These are phyloP conservation scores for Wallacemonas rigidus DNA, from an alignment of 208 protist species.

Conservation along the genomic window DNA sequence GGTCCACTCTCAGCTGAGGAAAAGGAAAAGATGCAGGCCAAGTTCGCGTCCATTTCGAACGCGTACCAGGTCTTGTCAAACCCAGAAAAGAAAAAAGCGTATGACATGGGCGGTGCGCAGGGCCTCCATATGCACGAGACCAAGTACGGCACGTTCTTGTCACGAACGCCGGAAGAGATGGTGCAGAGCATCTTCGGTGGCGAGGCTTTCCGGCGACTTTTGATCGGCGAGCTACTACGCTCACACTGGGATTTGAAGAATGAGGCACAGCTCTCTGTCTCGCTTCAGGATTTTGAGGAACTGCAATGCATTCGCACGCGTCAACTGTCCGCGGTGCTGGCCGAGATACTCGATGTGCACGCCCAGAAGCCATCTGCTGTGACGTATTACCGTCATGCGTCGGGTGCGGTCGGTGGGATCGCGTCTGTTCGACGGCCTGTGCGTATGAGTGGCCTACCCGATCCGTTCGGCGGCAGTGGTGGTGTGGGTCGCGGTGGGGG, in stretches of 20 bases:
- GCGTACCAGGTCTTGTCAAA: conserved; percentile 90
- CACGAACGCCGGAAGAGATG: conserved; percentile 80
- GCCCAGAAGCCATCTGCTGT: conserved; percentile 40
- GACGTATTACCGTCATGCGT: conserved; percentile 13
- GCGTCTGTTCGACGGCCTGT: conserved; percentile 8
- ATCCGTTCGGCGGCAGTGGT: conserved; percentile 7
- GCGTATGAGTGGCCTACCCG: conserved; percentile 21
- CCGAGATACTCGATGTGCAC: conserved; percentile 77
- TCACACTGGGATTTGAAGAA: conserved; percentile 82
- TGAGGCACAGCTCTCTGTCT: conserved; percentile 84
- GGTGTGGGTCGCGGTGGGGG: not conserved
- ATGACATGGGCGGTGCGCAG: conserved; percentile 65
- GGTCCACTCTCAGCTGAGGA: conserved; percentile 40
- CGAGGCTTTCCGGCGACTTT: conserved; percentile 54
- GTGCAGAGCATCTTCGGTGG: conserved; percentile 87
- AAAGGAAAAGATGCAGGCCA: conserved; percentile 43
- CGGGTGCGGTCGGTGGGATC: not conserved
- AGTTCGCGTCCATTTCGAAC: conserved; percentile 72
- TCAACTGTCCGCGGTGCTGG: conserved; percentile 67
- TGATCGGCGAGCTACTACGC: conserved; percentile 73
- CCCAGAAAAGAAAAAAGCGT: conserved; percentile 79
- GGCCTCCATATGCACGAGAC: conserved; percentile 69
- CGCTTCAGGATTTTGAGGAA: conserved; percentile 81
- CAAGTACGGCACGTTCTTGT: conserved; percentile 70
- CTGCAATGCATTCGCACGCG: conserved; percentile 80